Conservation (phyloP, 2,329 filamentous ascomycete genomes). For the Fusarium sp. region DNA sequence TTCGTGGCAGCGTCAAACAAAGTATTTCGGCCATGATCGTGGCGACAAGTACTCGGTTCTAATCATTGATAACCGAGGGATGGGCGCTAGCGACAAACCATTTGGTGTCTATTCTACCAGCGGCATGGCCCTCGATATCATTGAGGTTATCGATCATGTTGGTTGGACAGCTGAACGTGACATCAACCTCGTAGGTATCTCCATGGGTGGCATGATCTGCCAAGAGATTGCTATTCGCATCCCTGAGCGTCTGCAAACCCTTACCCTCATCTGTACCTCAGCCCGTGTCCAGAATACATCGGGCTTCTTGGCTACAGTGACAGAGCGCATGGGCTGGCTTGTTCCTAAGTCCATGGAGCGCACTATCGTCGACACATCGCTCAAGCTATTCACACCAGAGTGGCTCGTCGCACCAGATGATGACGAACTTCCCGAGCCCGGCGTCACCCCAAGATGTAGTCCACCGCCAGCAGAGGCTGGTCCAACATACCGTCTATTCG, state of each 20-base stretch:
- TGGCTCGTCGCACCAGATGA: conserved; percentile 75
- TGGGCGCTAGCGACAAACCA: conserved; percentile 84
- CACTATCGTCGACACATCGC: conserved; percentile 72
- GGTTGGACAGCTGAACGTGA: conserved; percentile 69
- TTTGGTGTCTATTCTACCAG: conserved; percentile 81
- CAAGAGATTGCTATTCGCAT: conserved; percentile 77
- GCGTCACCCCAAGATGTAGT: conserved; percentile 55
- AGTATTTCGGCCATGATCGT: conserved; percentile 81
- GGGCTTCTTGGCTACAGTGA: conserved; percentile 73
- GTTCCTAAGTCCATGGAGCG: conserved; percentile 78
- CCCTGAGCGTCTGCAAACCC: conserved; percentile 64
- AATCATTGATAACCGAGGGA: conserved; percentile 85
- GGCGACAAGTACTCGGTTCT: conserved; percentile 77
- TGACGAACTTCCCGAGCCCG: conserved; percentile 60
- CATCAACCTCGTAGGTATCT: conserved; percentile 80
- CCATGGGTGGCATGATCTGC: conserved; percentile 92
- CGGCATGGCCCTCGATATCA: conserved; percentile 83
- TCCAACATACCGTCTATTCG: conserved; percentile 67
- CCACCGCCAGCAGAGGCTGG: conserved; percentile 47
- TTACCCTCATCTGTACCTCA: conserved; percentile 72
- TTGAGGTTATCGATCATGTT: conserved; percentile 77
- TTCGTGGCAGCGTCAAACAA: conserved; percentile 85
- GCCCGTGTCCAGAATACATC: conserved; percentile 71
- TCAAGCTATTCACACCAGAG: conserved; percentile 71
- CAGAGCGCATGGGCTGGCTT: conserved; percentile 66